These are phyloP conservation scores for Zymoseptoria ardabiliae DNA, from an alignment of 2,329 filamentous ascomycete genomes.

Conservation along the genomic window DNA sequence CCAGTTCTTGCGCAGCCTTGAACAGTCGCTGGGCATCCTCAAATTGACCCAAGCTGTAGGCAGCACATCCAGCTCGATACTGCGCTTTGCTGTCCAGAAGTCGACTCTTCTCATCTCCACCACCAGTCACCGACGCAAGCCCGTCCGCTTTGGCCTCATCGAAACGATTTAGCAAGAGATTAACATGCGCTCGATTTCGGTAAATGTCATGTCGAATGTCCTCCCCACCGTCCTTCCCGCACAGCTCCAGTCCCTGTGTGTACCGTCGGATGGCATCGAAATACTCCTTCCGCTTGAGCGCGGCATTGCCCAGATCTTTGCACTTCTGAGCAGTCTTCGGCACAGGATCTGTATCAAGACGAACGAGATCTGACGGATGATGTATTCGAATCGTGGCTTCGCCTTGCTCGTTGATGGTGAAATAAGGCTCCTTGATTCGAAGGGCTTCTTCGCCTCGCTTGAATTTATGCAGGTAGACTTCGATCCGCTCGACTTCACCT, in stretches of 20 bases:
- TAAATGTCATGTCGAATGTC: constrained; percentile 6
- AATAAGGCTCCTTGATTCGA: constrained; percentile 27
- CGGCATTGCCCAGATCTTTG: constrained; percentile 26
- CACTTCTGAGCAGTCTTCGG: constrained; percentile 14
- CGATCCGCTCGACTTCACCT: constrained; percentile 18
- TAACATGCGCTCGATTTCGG: constrained; percentile 11
- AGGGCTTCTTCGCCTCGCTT: constrained; percentile 25
- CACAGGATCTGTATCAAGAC: constrained; percentile 1
- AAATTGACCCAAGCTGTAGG: constrained; percentile 18
- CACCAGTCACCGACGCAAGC: constrained; percentile 4
- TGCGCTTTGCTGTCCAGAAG: constrained; percentile 17
- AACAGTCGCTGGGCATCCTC: constrained; percentile 8
- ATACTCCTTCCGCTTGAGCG: constrained; percentile 20
- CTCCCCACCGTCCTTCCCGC: not conserved
- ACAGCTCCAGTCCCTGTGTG: constrained; percentile 15
- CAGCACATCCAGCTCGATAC: constrained; percentile 21
- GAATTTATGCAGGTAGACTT: constrained; percentile 29
- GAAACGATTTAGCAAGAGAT: constrained; percentile 7
- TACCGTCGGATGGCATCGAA: constrained; percentile 14
- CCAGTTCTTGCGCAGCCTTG: constrained; percentile 3
- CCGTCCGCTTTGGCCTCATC: constrained; percentile 10
- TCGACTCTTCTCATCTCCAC: constrained; percentile 5
- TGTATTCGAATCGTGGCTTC: constrained; percentile 23
- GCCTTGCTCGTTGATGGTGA: constrained; percentile 23
- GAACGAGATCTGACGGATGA: constrained; percentile 24